phyloP scores from a whole-genome alignment of 2,329 filamentous ascomycete genomes.

The Reticulascus tulasneorum region DNA sequence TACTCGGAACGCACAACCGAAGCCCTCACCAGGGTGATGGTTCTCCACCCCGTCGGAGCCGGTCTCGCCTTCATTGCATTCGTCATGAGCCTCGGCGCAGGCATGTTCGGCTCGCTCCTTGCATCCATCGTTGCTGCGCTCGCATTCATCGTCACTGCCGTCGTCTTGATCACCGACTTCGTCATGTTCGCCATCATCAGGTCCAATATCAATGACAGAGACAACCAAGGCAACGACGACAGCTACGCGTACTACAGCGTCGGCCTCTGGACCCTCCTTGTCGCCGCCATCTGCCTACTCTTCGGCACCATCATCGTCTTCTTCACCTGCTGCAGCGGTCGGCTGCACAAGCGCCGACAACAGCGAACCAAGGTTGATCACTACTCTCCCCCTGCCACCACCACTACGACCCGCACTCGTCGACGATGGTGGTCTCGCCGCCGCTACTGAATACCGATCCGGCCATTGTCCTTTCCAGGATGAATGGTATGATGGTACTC shows the following conservation, averaged over 20 bases:
- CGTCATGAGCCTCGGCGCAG: slow-evolving; percentile 48
- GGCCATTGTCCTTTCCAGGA: too few species aligned
- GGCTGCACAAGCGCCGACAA: slow-evolving; percentile 33
- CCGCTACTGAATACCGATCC: slow-evolving; percentile 8
- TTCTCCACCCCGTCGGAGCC: slow-evolving; percentile 59
- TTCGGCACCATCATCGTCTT: slow-evolving; percentile 55
- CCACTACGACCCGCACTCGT: slow-evolving; percentile 9
- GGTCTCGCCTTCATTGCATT: slow-evolving; percentile 57
- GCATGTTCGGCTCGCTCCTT: slow-evolving; percentile 47
- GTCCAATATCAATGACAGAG: slow-evolving; percentile 46
- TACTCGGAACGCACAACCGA: slow-evolving; percentile 40
- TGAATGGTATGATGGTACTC: too few species aligned
- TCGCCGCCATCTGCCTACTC: slow-evolving; percentile 49
- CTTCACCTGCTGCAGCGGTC: slow-evolving; percentile 55
- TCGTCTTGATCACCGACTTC: slow-evolving; percentile 54
- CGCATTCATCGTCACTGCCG: slow-evolving; percentile 44
- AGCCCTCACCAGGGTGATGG: slow-evolving; percentile 53
- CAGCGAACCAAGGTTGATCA: slow-evolving; percentile 21
- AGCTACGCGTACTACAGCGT: slow-evolving; percentile 51
- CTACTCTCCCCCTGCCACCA: slow-evolving; percentile 16
- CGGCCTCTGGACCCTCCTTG: slow-evolving; percentile 58
- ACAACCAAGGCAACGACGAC: slow-evolving; percentile 24
- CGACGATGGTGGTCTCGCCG: slow-evolving; percentile 13
- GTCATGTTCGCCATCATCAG: slow-evolving; percentile 51
- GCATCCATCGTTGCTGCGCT: slow-evolving; percentile 46